Percentiles rank a stretch among this genome's conserved stretches.
These are phyloP conservation scores for Didymella pinodella DNA, from an alignment of 2,329 filamentous ascomycete genomes.

Conservation along the genomic window DNA sequence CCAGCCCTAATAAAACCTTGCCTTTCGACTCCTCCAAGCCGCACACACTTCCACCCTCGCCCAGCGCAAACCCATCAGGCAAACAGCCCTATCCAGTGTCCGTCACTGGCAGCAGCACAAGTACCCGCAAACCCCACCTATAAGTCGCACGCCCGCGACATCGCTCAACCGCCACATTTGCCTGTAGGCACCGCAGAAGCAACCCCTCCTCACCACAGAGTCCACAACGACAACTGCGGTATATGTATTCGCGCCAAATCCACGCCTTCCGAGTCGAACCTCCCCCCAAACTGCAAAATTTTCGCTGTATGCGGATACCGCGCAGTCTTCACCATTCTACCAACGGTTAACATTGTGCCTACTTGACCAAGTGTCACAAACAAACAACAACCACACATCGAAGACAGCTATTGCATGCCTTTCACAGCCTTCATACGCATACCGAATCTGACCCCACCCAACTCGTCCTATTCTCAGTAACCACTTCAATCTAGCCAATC, in stretches of 20 bases:
- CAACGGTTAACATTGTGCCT: constrained; percentile 78
- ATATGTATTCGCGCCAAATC: constrained; percentile 99
- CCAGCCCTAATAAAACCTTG: constrained; percentile 19
- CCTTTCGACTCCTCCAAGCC: constrained; percentile 18
- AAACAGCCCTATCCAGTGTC: constrained; percentile 30
- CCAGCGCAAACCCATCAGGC: constrained; percentile 33
- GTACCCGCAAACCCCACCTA: constrained; percentile 24
- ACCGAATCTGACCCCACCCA: constrained; percentile 29
- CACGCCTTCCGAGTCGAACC: constrained; percentile 93
- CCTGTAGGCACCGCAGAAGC: constrained; percentile 38
- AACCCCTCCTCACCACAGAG: constrained; percentile 42
- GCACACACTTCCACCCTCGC: constrained; percentile 31
- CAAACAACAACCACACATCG: constrained; percentile 21
- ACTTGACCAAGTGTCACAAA: constrained; percentile 53
- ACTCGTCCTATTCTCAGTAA: constrained; percentile 15
- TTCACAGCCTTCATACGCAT: constrained; percentile 63
- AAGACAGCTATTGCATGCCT: constrained; percentile 66
- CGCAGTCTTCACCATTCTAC: constrained; percentile 88
- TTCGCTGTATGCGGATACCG: constrained; percentile 94
- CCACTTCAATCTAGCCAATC: constrained; percentile 37
- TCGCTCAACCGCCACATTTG: constrained; percentile 47
- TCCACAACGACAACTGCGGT: constrained; percentile 64
- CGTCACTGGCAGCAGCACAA: constrained; percentile 31
- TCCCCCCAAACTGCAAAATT: constrained; percentile 95
- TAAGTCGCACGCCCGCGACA: constrained; percentile 41